Conservation (phyloP, 805 yeast genomes). For the Schwanniomyces occidentalis region DNA sequence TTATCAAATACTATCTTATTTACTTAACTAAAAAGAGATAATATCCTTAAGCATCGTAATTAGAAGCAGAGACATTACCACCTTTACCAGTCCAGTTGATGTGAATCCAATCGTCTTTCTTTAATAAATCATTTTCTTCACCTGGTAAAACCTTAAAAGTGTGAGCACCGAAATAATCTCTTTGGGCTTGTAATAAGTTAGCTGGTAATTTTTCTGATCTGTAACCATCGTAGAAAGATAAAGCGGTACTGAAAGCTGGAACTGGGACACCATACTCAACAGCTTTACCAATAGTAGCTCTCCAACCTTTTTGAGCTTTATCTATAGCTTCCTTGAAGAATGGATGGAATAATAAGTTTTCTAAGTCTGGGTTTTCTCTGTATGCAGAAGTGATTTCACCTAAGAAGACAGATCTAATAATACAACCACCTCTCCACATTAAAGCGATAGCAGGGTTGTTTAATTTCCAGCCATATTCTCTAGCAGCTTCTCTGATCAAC, state of each 20-base stretch:
- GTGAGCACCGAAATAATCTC: slow-evolving; percentile 99
- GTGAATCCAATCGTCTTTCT: slow-evolving; percentile 83
- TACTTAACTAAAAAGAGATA: background rate
- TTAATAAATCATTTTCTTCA: slow-evolving; percentile 70
- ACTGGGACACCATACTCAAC: slow-evolving; percentile 90
- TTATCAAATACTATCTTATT: too few relatives aligned
- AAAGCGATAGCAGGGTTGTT: slow-evolving; percentile 98
- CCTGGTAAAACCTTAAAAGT: slow-evolving; percentile 95
- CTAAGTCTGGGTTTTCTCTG: slow-evolving; percentile 89
- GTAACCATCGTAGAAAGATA: slow-evolving; percentile 98
- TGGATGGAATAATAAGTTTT: slow-evolving; percentile 92
- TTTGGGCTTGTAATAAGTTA: slow-evolving; percentile 97
- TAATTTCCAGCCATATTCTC: slow-evolving; percentile 93
- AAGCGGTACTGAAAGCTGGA: slow-evolving; percentile 96
- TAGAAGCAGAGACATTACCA: slow-evolving; percentile 94
- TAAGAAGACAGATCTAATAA: slow-evolving; percentile 96
- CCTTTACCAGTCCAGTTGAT: slow-evolving; percentile 99
- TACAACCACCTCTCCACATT: slow-evolving; percentile 99
- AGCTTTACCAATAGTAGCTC: slow-evolving; percentile 79
- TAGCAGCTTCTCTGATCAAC: slow-evolving; percentile 98
- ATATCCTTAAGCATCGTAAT: slow-evolving; percentile 81
- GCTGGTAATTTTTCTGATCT: slow-evolving; percentile 96
- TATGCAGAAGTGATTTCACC: slow-evolving; percentile 96
- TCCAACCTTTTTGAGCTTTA: slow-evolving; percentile 96
- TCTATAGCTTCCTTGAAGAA: slow-evolving; percentile 90